These are phyloP conservation scores for Cutaneotrichosporon cutaneum DNA, from an alignment of 1,284 basidiomycete species.

Conservation along the genomic window DNA sequence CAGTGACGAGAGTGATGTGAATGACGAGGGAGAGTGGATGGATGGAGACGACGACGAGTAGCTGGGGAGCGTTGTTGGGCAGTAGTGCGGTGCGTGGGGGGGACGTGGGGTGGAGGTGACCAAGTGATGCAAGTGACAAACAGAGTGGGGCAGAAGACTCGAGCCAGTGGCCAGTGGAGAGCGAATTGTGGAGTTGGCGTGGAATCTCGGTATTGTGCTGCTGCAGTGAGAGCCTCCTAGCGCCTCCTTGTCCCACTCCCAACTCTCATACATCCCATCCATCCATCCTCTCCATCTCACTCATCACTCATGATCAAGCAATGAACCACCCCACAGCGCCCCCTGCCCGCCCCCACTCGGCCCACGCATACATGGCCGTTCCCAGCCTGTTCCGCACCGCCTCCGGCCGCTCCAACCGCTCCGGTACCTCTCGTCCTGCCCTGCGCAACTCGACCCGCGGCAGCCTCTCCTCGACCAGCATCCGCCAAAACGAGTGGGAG, in stretches of 20 bases:
- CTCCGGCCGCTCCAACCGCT: conserved; percentile 3
- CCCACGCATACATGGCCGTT: conserved; percentile 41
- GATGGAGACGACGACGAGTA: background rate
- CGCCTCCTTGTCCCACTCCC: background rate
- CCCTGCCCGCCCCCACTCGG: conserved; percentile 48
- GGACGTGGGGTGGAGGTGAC: too few species aligned
- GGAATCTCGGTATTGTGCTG: too few species aligned
- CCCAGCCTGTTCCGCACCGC: conserved; percentile 23
- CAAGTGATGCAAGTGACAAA: too few species aligned
- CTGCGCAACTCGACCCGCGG: conserved; percentile 54
- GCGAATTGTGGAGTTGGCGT: background rate
- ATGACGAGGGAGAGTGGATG: background rate
- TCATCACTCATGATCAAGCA: conserved; percentile 12
- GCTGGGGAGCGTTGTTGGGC: background rate
- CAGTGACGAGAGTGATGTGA: background rate
- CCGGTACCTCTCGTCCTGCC: background rate
- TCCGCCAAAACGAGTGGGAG: conserved; percentile 60
- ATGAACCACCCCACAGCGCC: conserved; percentile 28
- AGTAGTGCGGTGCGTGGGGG: too few species aligned
- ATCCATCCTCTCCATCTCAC: background rate
- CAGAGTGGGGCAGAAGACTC: too few species aligned
- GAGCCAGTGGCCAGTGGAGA: too few species aligned
- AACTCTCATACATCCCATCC: background rate
- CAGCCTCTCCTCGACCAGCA: background rate
- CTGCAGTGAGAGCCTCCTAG: background rate